phyloP scores from a whole-genome alignment of 2,329 filamentous ascomycete species.

The Phialophora macrospora region DNA sequence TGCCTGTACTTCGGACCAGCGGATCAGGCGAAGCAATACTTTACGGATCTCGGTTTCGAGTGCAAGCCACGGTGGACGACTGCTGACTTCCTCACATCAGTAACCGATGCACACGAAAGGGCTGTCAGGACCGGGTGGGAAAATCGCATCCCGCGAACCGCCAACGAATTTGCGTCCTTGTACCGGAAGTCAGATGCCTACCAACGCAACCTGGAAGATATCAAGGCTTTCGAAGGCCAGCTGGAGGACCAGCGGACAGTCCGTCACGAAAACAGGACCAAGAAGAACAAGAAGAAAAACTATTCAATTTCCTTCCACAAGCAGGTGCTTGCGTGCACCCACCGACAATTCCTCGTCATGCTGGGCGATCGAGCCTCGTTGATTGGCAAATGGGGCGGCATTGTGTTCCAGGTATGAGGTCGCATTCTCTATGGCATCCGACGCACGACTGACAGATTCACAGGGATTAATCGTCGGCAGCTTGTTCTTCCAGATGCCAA shows the following conservation, averaged over 20 bases:
- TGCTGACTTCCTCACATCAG: conserved; percentile 77
- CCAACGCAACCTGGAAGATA: conserved; percentile 53
- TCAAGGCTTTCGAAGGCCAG: conserved; percentile 59
- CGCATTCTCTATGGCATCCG: not conserved
- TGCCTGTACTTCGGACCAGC: conserved; percentile 73
- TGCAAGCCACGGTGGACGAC: conserved; percentile 74
- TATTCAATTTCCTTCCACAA: conserved; percentile 58
- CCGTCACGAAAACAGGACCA: conserved; percentile 47
- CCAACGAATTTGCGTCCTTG: conserved; percentile 60
- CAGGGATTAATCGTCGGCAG: conserved; percentile 53
- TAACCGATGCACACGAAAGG: conserved; percentile 63
- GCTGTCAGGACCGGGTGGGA: conserved; percentile 62
- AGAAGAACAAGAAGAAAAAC: conserved; percentile 55
- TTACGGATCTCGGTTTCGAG: conserved; percentile 71
- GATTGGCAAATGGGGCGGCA: conserved; percentile 57
- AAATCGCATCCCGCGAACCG: conserved; percentile 59
- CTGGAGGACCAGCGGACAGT: conserved; percentile 50
- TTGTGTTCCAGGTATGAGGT: conserved; percentile 45
- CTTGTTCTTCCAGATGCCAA: conserved; percentile 60
- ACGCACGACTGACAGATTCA: not conserved
- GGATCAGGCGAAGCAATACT: conserved; percentile 69
- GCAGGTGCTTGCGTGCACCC: conserved; percentile 60
- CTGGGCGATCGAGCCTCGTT: conserved; percentile 59
- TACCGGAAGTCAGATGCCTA: conserved; percentile 57
- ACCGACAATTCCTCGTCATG: conserved; percentile 59